phyloP scores from a whole-genome alignment of 768 basidiomycete species.

The Leccinellum albellum region DNA sequence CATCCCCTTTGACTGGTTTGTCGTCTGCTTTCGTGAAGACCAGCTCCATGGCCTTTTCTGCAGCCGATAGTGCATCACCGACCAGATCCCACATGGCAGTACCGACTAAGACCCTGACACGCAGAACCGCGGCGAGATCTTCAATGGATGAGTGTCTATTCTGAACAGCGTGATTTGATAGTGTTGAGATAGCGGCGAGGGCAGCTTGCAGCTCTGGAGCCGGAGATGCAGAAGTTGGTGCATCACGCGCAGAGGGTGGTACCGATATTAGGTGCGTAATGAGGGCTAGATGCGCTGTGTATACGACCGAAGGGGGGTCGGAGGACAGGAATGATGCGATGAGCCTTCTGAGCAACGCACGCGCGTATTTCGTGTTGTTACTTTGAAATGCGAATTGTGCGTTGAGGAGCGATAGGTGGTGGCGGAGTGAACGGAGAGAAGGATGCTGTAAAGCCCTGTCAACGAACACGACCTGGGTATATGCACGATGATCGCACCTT shows the following conservation, averaged over 20 bases:
- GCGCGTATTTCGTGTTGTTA: slow-evolving; percentile 56
- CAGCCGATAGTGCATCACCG: slow-evolving; percentile 41
- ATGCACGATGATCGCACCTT: slow-evolving; percentile 41
- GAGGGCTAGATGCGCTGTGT: slow-evolving; percentile 53
- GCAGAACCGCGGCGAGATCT: slow-evolving; percentile 52
- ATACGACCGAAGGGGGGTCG: slow-evolving; percentile 52
- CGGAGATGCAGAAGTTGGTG: slow-evolving; percentile 3
- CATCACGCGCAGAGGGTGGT: slow-evolving; percentile 1
- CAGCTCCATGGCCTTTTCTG: slow-evolving; percentile 51
- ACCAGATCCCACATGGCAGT: slow-evolving; percentile 54
- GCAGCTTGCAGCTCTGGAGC: slow-evolving; percentile 28
- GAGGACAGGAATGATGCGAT: slow-evolving; percentile 42
- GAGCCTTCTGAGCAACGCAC: slow-evolving; percentile 54
- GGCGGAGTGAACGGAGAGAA: slow-evolving; percentile 56
- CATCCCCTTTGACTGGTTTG: not conserved
- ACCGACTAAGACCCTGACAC: slow-evolving; percentile 52
- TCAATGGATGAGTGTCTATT: slow-evolving; percentile 41
- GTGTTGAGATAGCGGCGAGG: slow-evolving; percentile 30
- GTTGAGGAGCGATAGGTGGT: slow-evolving; percentile 58
- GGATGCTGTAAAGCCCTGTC: slow-evolving; percentile 47
- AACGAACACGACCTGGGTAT: slow-evolving; percentile 3
- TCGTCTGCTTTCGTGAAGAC: slow-evolving; percentile 19
- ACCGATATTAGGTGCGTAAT: slow-evolving; percentile 41
- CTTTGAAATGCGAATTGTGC: slow-evolving; percentile 47
- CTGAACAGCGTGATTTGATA: slow-evolving; percentile 30